A percentile compares a stretch with the other conserved stretches of the same genome.
These are phyloP conservation scores for Corylus americana DNA, from an alignment of 306 rosid species.

Conservation along the genomic window DNA sequence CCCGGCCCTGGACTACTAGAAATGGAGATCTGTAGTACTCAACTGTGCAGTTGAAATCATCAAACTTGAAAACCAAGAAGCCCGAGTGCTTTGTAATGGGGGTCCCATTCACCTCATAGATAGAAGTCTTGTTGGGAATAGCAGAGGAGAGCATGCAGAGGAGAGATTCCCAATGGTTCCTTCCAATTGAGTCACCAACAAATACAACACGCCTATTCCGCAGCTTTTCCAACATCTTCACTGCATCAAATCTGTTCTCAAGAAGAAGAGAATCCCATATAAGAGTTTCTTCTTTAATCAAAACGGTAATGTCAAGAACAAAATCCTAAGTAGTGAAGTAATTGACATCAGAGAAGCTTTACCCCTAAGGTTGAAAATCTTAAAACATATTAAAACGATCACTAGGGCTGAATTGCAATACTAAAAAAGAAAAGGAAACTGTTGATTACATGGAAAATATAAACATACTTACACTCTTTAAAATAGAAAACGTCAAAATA, in stretches of 20 bases:
- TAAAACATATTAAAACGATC: background rate
- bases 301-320: constrained; percentile 13
- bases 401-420: background rate
- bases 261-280: constrained; percentile 10
- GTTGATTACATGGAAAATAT: background rate
- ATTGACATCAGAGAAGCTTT: background rate
- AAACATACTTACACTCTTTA: background rate
- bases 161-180: constrained; percentile 96
- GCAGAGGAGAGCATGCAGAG: constrained; percentile 85
- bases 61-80: constrained; percentile 71
- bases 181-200: constrained; percentile 90
- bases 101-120: constrained; percentile 73
- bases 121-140: constrained; percentile 48
- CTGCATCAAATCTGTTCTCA: constrained; percentile 68
- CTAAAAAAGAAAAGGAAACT: background rate
- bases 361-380: constrained; percentile 9
- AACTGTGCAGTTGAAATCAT: constrained; percentile 76
- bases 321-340: background rate
- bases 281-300: constrained; percentile 10
- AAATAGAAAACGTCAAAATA: background rate
- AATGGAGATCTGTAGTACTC: constrained; percentile 88
- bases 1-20: constrained; percentile 77
- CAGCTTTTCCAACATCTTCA: constrained; percentile 66
- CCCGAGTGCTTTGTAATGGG: constrained; percentile 86
- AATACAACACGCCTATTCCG: constrained; percentile 71